Evolutionary conservation across 768 basidiomycete genomes (phyloP).

Genomic region (Mycena sanguinolenta): DNA sequence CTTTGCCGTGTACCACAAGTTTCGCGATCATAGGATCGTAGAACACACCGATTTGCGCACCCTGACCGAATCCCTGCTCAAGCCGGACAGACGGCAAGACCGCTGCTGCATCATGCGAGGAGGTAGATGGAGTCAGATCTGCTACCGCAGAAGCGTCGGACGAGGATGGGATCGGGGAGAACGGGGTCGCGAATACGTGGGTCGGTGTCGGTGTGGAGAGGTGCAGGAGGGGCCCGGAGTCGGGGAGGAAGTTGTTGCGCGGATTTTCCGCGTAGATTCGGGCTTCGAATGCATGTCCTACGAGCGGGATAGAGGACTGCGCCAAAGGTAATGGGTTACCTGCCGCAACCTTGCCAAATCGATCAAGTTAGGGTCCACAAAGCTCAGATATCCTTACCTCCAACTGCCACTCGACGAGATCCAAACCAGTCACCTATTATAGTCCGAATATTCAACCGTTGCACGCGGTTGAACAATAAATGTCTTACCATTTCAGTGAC

Average conservation of each 20-base stretch:
- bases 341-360: constrained; percentile 75
- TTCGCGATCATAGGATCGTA: constrained; percentile 96
- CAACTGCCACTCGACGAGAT: constrained; percentile 96
- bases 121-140: constrained; percentile 49
- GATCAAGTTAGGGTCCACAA: neutral
- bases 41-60: constrained; percentile 86
- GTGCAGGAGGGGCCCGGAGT: constrained; percentile 86
- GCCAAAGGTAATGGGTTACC: constrained; percentile 86
- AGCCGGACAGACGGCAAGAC: constrained; percentile 81
- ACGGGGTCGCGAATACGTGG: constrained; percentile 71
- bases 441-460: neutral
- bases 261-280: constrained; percentile 97
- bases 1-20: constrained; percentile 88
- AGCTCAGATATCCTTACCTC: constrained; percentile 60
- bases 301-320: constrained; percentile 85
- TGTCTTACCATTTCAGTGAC: constrained; percentile 85
- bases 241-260: constrained; percentile 92
- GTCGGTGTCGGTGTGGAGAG: constrained; percentile 86
- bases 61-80: constrained; percentile 89
- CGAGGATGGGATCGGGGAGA: constrained; percentile 42
- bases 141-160: constrained; percentile 40
- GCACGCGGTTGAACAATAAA: neutral
- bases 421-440: constrained; percentile 83
- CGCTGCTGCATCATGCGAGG: constrained; percentile 44
- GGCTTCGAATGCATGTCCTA: constrained; percentile 95